A percentile compares a stretch with the other conserved stretches of the same genome.
Evolutionary conservation across 345 rosid genomes (phyloP).

Genomic region (Viola odorata): DNA sequence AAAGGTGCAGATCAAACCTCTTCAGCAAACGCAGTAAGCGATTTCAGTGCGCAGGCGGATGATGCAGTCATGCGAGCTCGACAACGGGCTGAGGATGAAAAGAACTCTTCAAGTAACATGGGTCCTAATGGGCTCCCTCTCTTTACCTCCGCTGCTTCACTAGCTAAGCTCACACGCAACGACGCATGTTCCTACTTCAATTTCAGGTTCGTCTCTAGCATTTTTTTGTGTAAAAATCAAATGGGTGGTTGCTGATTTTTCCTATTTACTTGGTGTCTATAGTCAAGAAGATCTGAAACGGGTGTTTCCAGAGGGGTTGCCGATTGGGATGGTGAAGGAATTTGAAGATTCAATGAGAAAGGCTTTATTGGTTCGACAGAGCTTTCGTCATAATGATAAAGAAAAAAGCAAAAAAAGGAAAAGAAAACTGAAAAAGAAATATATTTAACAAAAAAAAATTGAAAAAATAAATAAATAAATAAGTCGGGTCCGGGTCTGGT

Average conservation of each 20-base stretch:
- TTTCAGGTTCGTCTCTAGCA: conserved; percentile 35
- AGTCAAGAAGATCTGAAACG: conserved; percentile 50
- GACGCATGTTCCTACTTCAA: conserved; percentile 72
- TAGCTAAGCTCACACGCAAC: conserved; percentile 60
- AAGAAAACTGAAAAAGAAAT: no score
- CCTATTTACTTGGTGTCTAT: conserved; percentile 5
- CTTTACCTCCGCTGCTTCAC: conserved; percentile 54
- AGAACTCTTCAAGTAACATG: conserved; percentile 54
- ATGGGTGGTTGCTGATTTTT: not conserved
- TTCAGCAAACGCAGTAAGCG: conserved; percentile 27
- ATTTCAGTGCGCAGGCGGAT: conserved; percentile 31
- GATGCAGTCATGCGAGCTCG: conserved; percentile 46
- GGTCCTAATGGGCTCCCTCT: conserved; percentile 67
- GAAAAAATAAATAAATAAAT: no score
- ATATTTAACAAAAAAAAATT: no score
- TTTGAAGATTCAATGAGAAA: conserved; percentile 75
- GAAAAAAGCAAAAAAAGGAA: no score
- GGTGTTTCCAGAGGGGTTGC: conserved; percentile 73
- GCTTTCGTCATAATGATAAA: no score
- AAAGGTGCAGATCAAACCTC: conserved; percentile 11
- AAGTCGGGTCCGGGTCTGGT: no score
- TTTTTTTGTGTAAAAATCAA: not conserved
- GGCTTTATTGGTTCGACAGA: conserved; percentile 69
- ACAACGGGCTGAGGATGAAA: conserved; percentile 60
- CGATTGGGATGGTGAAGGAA: conserved; percentile 62